Evolutionary conservation across 176 grass and related monocot genomes (phyloP).

Genomic region (Carex pumila): DNA sequence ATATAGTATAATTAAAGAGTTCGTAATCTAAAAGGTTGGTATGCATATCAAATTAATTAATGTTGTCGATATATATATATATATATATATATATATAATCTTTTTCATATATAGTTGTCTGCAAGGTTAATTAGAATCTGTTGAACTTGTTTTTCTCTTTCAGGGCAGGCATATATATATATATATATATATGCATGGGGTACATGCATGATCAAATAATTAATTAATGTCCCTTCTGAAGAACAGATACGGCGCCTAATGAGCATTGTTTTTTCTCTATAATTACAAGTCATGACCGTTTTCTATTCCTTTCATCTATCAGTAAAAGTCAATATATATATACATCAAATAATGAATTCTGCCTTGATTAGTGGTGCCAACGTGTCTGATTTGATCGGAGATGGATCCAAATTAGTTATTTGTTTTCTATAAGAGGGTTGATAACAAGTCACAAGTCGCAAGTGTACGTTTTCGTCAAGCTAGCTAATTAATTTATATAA

Average conservation of each 20-base stretch:
- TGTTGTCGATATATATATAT: no score
- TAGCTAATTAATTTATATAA: not conserved
- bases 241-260: not conserved
- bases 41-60: no score
- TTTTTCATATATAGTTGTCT: no score
- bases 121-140: no score
- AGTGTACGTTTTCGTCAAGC: not conserved
- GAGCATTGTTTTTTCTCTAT: not conserved
- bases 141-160: no score
- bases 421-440: not conserved
- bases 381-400: not conserved
- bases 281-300: no score
- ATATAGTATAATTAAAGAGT: no score
- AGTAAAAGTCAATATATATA: no score
- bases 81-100: no score
- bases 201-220: not conserved
- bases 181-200: not conserved
- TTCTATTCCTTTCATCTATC: no score
- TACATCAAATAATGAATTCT: not conserved
- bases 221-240: not conserved
- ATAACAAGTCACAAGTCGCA: not conserved
- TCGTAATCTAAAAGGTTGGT: no score
- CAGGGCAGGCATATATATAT: no score
- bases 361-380: not conserved
- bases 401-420: not conserved